phyloP scores from a whole-genome alignment of 2,329 filamentous ascomycete species.

The Sarocladium brachiariae region DNA sequence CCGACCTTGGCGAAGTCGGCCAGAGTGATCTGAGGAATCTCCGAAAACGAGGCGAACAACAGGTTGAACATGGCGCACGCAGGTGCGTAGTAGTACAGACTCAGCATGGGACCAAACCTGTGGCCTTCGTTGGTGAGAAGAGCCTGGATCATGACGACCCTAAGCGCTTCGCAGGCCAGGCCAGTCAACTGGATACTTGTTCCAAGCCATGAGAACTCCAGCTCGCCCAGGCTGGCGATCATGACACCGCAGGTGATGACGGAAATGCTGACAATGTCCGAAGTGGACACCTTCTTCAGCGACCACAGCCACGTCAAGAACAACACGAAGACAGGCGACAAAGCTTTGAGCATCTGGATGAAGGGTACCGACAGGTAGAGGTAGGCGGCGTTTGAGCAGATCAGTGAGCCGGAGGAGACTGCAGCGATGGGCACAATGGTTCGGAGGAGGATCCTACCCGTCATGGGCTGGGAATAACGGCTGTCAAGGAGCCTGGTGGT shows the following conservation, averaged over 20 bases:
- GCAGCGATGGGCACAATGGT: constrained; percentile 61
- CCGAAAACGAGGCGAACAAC: constrained; percentile 60
- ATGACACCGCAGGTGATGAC: constrained; percentile 47
- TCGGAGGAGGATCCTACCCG: constrained; percentile 50
- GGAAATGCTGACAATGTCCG: constrained; percentile 40
- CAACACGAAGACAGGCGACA: constrained; percentile 60
- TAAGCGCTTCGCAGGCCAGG: constrained; percentile 73
- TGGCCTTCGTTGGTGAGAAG: constrained; percentile 68
- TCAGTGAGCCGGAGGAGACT: constrained; percentile 58
- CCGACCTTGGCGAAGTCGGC: constrained; percentile 61
- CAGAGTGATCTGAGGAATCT: constrained; percentile 59
- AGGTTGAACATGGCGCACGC: constrained; percentile 79
- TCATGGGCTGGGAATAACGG: constrained; percentile 55
- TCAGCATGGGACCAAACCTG: constrained; percentile 85
- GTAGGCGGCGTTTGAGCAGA: constrained; percentile 62
- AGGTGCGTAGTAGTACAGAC: constrained; percentile 84
- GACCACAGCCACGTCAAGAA: constrained; percentile 56
- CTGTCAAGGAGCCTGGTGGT: constrained; percentile 58
- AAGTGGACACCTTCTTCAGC: constrained; percentile 39
- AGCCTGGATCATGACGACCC: constrained; percentile 79
- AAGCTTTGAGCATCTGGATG: constrained; percentile 67
- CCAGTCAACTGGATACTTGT: constrained; percentile 67
- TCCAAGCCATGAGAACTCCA: constrained; percentile 59
- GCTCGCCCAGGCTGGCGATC: constrained; percentile 54
- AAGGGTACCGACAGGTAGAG: constrained; percentile 61